A percentile compares a stretch with the other conserved stretches of the same genome.
Evolutionary conservation across 2,329 filamentous ascomycete species (phyloP).

Genomic region (Verticillium alfalfae): DNA sequence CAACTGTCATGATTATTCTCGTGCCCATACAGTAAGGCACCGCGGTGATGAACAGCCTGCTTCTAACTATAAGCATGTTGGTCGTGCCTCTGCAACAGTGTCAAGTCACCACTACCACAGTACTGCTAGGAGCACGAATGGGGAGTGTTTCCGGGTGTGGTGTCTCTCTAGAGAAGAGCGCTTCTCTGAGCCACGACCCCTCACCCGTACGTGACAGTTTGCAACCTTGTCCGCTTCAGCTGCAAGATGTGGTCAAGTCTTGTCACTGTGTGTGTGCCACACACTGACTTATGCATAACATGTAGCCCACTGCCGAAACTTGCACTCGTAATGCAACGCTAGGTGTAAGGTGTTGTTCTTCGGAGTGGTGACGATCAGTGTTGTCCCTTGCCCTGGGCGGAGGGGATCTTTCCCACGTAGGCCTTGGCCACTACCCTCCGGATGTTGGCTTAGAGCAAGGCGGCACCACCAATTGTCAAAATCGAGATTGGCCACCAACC

Average conservation of each 20-base stretch:
- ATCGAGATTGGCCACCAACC: conserved; percentile 1
- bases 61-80: background rate
- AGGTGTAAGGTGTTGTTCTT: background rate
- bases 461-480: background rate
- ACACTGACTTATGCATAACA: background rate
- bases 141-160: background rate
- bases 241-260: background rate
- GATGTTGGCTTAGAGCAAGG: background rate
- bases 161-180: background rate
- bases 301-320: conserved; percentile 1
- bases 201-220: background rate
- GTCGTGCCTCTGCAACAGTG: background rate
- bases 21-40: too few relatives aligned
- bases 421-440: too few relatives aligned
- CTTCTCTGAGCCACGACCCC: background rate
- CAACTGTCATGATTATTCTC: too few relatives aligned
- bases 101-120: background rate
- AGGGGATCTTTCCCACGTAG: too few relatives aligned
- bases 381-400: background rate
- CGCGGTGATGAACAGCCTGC: background rate
- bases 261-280: background rate
- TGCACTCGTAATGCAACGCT: background rate
- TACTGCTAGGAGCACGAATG: background rate
- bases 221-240: background rate
- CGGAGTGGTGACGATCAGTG: background rate